phyloP scores from a whole-genome alignment of 306 rosid genomes.

The Cucurbita maxima region DNA sequence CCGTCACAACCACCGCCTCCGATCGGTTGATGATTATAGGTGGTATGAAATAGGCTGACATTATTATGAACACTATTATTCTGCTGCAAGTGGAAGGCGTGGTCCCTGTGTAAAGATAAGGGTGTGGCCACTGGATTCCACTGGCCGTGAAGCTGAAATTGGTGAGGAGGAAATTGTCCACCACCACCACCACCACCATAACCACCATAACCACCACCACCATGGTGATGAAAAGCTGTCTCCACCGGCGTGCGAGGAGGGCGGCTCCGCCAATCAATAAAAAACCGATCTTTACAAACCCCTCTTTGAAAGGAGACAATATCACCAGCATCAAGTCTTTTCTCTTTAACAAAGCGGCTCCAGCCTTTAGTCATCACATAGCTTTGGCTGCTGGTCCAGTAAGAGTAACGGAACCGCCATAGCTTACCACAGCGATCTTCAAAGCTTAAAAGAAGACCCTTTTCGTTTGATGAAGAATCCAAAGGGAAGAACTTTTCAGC shows the following conservation, averaged over 20 bases:
- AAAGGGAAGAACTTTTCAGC: constrained; percentile 33
- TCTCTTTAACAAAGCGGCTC: constrained; percentile 92
- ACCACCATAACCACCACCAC: not conserved
- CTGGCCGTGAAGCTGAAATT: not conserved
- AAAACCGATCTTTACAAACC: constrained; percentile 29
- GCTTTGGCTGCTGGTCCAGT: constrained; percentile 96
- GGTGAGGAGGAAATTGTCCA: constrained; percentile 1
- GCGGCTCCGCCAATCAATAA: constrained; percentile 69
- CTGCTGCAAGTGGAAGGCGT: constrained; percentile 4
- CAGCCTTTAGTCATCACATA: constrained; percentile 96
- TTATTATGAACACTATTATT: not conserved
- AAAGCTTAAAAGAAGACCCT: constrained; percentile 55
- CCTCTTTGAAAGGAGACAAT: constrained; percentile 61
- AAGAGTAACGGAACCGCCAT: constrained; percentile 84
- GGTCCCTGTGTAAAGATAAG: constrained; percentile 6
- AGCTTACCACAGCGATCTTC: constrained; percentile 62
- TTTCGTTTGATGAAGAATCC: constrained; percentile 55
- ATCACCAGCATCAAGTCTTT: constrained; percentile 80
- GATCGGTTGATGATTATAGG: not conserved
- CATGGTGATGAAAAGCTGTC: not conserved
- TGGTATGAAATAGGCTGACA: not conserved
- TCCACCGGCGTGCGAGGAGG: constrained; percentile 8
- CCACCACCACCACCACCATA: not conserved
- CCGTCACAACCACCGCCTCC: no score
- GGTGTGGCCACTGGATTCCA: constrained; percentile 11